phyloP scores from a whole-genome alignment of 106 monocot species.

The Apostasia shenzhenica region DNA sequence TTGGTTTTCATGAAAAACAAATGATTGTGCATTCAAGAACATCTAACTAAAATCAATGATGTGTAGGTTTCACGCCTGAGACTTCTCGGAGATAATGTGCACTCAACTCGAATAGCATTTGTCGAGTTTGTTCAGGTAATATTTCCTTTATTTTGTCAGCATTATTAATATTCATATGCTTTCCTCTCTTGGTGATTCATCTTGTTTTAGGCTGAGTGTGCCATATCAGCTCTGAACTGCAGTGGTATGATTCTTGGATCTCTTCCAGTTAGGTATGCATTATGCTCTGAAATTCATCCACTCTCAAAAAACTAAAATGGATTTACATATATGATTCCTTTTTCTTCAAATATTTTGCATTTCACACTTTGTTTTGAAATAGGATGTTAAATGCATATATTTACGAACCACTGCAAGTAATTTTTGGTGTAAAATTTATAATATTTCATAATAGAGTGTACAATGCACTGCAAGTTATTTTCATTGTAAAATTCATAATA shows the following conservation, averaged over 20 bases:
- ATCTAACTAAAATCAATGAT: background rate
- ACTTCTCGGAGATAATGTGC: conserved; percentile 33
- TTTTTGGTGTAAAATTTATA: too few relatives aligned
- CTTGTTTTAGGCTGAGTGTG: conserved; percentile 60
- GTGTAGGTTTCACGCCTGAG: conserved; percentile 34
- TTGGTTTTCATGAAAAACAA: background rate
- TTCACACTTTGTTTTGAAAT: too few relatives aligned
- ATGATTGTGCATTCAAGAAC: background rate
- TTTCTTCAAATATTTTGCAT: too few relatives aligned
- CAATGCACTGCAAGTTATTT: too few relatives aligned
- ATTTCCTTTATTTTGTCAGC: background rate
- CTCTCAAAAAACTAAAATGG: too few relatives aligned
- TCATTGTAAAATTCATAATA: too few relatives aligned
- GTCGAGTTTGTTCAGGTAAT: conserved; percentile 29
- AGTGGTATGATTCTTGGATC: conserved; percentile 57
- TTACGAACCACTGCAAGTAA: too few relatives aligned
- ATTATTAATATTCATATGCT: background rate
- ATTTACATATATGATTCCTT: too few relatives aligned
- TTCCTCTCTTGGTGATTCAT: background rate
- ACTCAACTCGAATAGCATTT: conserved; percentile 40
- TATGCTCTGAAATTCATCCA: too few relatives aligned
- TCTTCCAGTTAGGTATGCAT: conserved; percentile 66
- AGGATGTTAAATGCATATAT: too few relatives aligned
- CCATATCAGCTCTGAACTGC: conserved; percentile 59
- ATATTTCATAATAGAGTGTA: too few relatives aligned